A percentile compares a stretch with the other conserved stretches of the same genome.
These are phyloP conservation scores for Monosporozyma solicola DNA, from an alignment of 805 yeast species.

Conservation along the genomic window DNA sequence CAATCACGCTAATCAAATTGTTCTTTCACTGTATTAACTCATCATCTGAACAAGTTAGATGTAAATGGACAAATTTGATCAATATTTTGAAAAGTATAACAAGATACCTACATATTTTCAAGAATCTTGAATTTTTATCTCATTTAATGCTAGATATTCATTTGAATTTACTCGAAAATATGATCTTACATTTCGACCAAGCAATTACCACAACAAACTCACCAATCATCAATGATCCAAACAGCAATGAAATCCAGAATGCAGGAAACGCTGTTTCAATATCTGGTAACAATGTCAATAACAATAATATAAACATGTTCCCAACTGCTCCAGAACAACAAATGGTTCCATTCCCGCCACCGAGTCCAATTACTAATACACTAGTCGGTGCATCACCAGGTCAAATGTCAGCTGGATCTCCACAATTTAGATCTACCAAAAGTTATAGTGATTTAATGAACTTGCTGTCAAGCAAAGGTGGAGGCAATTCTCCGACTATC, in stretches of 20 bases:
- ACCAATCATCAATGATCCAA: not conserved
- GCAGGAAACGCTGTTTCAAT: not conserved
- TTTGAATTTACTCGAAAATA: conserved; percentile 1
- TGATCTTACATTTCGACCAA: conserved; percentile 1
- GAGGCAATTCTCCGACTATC: not conserved
- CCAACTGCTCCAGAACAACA: not conserved
- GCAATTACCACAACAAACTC: conserved; percentile 1
- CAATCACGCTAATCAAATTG: conserved; percentile 2
- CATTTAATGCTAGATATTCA: conserved; percentile 2
- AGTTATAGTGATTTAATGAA: conserved; percentile 19
- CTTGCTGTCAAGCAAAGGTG: conserved; percentile 7
- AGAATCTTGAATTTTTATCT: conserved; percentile 1
- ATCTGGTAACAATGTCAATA: not conserved
- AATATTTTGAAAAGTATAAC: not conserved
- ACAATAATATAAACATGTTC: not conserved
- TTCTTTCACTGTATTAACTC: not conserved
- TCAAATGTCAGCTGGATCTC: not conserved
- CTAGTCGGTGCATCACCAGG: not conserved
- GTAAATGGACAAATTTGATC: not conserved
- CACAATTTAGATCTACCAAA: conserved; percentile 5
- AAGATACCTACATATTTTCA: conserved; percentile 3
- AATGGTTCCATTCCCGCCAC: not conserved
- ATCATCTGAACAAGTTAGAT: not conserved
- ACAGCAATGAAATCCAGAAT: not conserved
- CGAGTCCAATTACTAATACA: not conserved